These are phyloP conservation scores for Fusarium bulbicola DNA, from an alignment of 2,329 filamentous ascomycete genomes.

Conservation along the genomic window DNA sequence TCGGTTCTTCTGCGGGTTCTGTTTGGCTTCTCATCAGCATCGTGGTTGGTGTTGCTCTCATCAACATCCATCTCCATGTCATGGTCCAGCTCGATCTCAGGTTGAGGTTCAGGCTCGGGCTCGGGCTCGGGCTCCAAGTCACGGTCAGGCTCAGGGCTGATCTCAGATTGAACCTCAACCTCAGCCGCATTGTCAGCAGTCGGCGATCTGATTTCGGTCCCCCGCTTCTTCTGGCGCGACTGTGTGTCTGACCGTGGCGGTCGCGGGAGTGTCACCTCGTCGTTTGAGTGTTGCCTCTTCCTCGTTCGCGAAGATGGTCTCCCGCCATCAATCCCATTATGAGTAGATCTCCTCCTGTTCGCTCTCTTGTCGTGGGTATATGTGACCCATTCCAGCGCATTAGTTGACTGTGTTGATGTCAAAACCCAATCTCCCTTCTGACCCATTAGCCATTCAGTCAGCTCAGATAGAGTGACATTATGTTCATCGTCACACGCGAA, in stretches of 20 bases:
- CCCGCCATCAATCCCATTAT: background rate
- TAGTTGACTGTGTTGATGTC: background rate
- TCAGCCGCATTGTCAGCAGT: background rate
- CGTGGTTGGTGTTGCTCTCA: background rate
- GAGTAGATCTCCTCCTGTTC: background rate
- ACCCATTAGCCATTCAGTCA: background rate
- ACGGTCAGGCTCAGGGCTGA: background rate
- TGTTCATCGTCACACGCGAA: background rate
- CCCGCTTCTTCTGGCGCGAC: background rate
- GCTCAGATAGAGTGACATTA: background rate
- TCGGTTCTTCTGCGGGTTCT: background rate
- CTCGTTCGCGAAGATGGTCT: background rate
- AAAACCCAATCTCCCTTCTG: background rate
- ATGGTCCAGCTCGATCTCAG: background rate
- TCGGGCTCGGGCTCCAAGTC: background rate
- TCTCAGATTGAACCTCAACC: background rate
- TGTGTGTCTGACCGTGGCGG: background rate
- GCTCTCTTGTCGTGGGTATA: background rate
- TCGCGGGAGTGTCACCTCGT: background rate
- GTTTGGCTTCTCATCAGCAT: background rate
- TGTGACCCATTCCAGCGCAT: background rate
- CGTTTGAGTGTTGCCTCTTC: background rate
- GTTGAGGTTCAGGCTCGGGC: background rate
- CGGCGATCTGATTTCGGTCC: background rate
- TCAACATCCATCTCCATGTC: slow-evolving; percentile 1